phyloP scores from a whole-genome alignment of 2,329 filamentous ascomycete species.

The Xylariomycetidae sp. region DNA sequence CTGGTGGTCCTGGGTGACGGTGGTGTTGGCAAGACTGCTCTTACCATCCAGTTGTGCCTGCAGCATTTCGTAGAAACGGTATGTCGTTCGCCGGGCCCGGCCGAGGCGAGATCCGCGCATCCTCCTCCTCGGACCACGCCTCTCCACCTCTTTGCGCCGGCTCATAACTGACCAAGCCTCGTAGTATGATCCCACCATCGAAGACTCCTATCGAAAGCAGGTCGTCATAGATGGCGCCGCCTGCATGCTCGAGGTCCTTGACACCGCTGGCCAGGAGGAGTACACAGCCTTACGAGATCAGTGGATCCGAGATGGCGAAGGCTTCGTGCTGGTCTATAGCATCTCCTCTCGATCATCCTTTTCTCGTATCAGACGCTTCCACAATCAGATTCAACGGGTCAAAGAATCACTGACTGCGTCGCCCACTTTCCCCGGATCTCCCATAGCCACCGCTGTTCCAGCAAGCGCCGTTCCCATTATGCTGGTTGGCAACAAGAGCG shows the following conservation, averaged over 20 bases:
- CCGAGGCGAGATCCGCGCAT: constrained; percentile 5
- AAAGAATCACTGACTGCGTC: constrained; percentile 83
- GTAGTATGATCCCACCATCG: constrained; percentile 81
- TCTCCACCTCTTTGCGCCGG: background rate
- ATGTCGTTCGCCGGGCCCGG: constrained; percentile 29
- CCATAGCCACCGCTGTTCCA: constrained; percentile 52
- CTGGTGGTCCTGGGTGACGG: constrained; percentile 92
- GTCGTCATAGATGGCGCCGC: constrained; percentile 91
- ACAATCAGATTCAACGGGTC: constrained; percentile 94
- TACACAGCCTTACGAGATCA: constrained; percentile 95
- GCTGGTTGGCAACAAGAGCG: constrained; percentile 98
- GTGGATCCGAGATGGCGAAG: constrained; percentile 97
- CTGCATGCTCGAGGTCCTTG: constrained; percentile 95
- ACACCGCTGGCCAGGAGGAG: constrained; percentile 97
- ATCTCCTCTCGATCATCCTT: constrained; percentile 97
- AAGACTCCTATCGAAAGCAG: constrained; percentile 83
- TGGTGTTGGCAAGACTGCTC: constrained; percentile 87
- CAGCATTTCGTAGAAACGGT: constrained; percentile 97
- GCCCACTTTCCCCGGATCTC: constrained; percentile 70
- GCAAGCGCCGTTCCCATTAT: constrained; percentile 82
- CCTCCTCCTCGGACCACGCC: background rate
- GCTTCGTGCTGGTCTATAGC: constrained; percentile 96
- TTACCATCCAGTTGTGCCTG: constrained; percentile 93
- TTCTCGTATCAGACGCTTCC: constrained; percentile 87
- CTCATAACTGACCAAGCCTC: constrained; percentile 11